Evolutionary conservation across 495 filamentous ascomycete genomes (phyloP), one percentile per base, ranked within the genome.

Genomic region (Chlorociboria aeruginascens): DNA sequence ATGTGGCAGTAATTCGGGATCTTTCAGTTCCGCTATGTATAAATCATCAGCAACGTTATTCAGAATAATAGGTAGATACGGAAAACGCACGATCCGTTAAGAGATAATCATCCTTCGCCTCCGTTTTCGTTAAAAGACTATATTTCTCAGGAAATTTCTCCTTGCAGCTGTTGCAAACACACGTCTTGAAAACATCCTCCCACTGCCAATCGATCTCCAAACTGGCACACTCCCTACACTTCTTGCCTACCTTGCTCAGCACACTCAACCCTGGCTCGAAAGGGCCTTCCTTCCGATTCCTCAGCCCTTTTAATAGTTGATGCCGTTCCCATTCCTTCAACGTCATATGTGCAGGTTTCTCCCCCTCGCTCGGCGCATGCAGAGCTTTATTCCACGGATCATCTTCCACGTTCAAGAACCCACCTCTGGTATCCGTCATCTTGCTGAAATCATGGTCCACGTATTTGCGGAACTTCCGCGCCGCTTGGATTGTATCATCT

Each of bases 341-440:
- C 38, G 86, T 87, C 89, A 98, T 95, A 56, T 86, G 76, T 38
- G 78, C 78, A 10, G 89, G 89, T 57, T 86, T 92, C 59, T 85
- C 76, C 9, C 56, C 58, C 2, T 59, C 58, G 48, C 74, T 65
- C 0, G 42, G 28, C 8, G 70, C 66, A 43, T 86, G 76, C 50
- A 94, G 68, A 6, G 79, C 82, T 48, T 81, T 84, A 58, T 93
- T 95, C 62, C 79, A 78, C 1, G 92, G 92, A 61, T 98, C 92
- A 59, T 98, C 92, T 50, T 89, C 83, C 0, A 73, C 70, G 20
- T 80, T 83, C 51, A 98, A 62, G 62, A 98, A 98, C 0, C 92
- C 92, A 36, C 92, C 92, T 57, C 95, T 95, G 7, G 92, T 96
- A 61, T 98, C 92, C 11, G 82, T 90, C 86, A 98, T 98, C 67